Percentiles rank a stretch among this genome's conserved stretches.
phyloP scores from a whole-genome alignment of 2,329 filamentous ascomycete genomes.

The Rasamsonia emersonii region DNA sequence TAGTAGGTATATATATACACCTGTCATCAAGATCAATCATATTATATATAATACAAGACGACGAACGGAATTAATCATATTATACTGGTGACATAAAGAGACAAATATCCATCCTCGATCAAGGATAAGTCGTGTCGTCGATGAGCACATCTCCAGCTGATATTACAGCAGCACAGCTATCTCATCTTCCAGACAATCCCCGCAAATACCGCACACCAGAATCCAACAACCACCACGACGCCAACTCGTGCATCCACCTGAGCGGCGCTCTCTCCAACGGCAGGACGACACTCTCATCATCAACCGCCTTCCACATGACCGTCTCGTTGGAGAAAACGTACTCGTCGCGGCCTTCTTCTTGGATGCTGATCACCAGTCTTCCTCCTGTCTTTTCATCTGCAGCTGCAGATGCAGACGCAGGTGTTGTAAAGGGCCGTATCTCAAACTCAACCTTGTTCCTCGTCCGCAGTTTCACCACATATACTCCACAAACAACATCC shows the following conservation, averaged over 20 bases:
- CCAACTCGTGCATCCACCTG: conserved; percentile 25
- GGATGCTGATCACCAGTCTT: conserved; percentile 17
- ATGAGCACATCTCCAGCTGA: not conserved
- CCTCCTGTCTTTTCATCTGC: conserved; percentile 7
- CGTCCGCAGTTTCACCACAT: conserved; percentile 18
- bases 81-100: too few species aligned
- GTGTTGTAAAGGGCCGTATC: conserved; percentile 15
- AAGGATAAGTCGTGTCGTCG: too few species aligned
- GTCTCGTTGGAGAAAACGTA: conserved; percentile 22
- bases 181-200: conserved; percentile 13
- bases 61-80: too few species aligned
- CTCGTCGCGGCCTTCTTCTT: conserved; percentile 8
- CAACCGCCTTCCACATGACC: conserved; percentile 20
- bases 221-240: conserved; percentile 29
- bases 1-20: too few species aligned
- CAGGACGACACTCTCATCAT: conserved; percentile 12
- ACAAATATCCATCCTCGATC: too few species aligned
- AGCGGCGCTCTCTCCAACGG: conserved; percentile 21
- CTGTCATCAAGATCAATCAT: too few species aligned
- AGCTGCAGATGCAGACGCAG: conserved; percentile 10
- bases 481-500: conserved; percentile 25
- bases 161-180: not conserved
- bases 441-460: conserved; percentile 23
- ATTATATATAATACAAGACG: too few species aligned
- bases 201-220: conserved; percentile 23